Conservation (phyloP, 352 stramenopile species). For the Pilasporangium apinafurcum region DNA sequence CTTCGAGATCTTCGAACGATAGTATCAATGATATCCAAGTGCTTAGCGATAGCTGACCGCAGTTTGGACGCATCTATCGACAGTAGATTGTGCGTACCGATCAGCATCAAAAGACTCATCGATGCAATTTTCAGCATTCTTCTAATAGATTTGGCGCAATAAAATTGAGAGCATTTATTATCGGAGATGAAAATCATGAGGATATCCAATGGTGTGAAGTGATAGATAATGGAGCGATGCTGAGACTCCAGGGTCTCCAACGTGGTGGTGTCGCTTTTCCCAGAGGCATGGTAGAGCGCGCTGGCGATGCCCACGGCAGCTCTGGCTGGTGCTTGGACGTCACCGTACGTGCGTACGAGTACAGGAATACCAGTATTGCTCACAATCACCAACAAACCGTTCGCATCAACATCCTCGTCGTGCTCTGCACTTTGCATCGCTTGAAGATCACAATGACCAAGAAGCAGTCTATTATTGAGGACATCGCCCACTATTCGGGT, state of each 20-base stretch:
- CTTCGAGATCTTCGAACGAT: constrained; percentile 12
- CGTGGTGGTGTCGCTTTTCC: constrained; percentile 1
- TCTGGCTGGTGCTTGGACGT: constrained; percentile 32
- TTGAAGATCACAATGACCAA: neutral
- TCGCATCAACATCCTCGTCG: constrained; percentile 5
- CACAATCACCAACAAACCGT: constrained; percentile 41
- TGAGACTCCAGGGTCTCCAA: constrained; percentile 19
- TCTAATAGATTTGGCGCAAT: constrained; percentile 5
- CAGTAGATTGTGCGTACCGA: constrained; percentile 12
- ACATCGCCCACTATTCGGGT: neutral
- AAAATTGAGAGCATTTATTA: neutral
- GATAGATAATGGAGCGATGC: constrained; percentile 26
- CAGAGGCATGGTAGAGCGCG: constrained; percentile 40
- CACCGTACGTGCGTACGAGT: constrained; percentile 36
- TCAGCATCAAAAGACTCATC: constrained; percentile 9
- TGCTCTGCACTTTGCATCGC: constrained; percentile 2
- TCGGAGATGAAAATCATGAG: constrained; percentile 26
- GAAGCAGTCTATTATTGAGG: constrained; percentile 4
- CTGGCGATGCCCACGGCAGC: constrained; percentile 37
- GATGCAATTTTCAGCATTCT: constrained; percentile 24
- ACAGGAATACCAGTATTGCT: constrained; percentile 41
- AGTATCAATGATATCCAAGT: constrained; percentile 24
- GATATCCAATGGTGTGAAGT: constrained; percentile 17
- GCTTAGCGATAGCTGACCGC: constrained; percentile 18
- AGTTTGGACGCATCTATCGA: constrained; percentile 25